A percentile compares a stretch with the other conserved stretches of the same genome.
These are phyloP conservation scores for Tephrocybe sp. DNA, from an alignment of 768 basidiomycete genomes.

Conservation along the genomic window DNA sequence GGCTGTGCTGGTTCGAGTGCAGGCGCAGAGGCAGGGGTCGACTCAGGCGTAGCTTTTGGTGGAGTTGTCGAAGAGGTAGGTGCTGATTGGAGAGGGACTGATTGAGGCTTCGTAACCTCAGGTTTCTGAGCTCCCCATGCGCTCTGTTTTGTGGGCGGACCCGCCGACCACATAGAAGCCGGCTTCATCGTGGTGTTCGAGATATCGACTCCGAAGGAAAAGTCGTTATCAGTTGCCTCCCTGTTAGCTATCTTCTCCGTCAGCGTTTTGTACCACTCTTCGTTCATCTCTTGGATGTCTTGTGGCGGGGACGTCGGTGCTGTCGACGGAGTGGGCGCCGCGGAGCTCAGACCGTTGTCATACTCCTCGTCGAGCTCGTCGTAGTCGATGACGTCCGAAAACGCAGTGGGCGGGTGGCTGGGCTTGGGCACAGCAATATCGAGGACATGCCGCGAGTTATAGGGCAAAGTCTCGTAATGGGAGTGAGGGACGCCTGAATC, in stretches of 20 bases:
- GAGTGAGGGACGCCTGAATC: slow-evolving; percentile 20
- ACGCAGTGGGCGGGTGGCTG: slow-evolving; percentile 34
- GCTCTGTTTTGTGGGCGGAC: slow-evolving; percentile 3
- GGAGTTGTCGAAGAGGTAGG: slow-evolving; percentile 6
- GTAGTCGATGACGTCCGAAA: slow-evolving; percentile 34
- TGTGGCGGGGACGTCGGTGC: slow-evolving; percentile 26
- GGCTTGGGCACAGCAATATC: slow-evolving; percentile 42
- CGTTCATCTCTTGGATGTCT: slow-evolving; percentile 21
- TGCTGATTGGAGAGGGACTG: slow-evolving; percentile 15
- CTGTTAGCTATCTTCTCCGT: slow-evolving; percentile 22
- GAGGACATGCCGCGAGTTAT: slow-evolving; percentile 31
- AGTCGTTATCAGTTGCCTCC: slow-evolving; percentile 12
- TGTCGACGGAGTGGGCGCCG: slow-evolving; percentile 24
- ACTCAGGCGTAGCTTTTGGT: slow-evolving; percentile 8
- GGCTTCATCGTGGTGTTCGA: slow-evolving; percentile 1
- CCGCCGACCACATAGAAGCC: slow-evolving; percentile 2
- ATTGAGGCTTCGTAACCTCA: slow-evolving; percentile 17
- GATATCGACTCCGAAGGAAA: slow-evolving; percentile 6
- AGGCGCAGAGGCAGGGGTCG: background rate
- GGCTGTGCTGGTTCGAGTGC: background rate
- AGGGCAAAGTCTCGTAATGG: slow-evolving; percentile 28
- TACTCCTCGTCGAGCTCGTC: slow-evolving; percentile 20
- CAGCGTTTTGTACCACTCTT: slow-evolving; percentile 23
- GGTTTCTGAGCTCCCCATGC: slow-evolving; percentile 9
- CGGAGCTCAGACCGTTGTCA: slow-evolving; percentile 18